Base-by-base conservation (phyloP, 148 eudicot species). In the Nepenthes mirabilis region DNA sequence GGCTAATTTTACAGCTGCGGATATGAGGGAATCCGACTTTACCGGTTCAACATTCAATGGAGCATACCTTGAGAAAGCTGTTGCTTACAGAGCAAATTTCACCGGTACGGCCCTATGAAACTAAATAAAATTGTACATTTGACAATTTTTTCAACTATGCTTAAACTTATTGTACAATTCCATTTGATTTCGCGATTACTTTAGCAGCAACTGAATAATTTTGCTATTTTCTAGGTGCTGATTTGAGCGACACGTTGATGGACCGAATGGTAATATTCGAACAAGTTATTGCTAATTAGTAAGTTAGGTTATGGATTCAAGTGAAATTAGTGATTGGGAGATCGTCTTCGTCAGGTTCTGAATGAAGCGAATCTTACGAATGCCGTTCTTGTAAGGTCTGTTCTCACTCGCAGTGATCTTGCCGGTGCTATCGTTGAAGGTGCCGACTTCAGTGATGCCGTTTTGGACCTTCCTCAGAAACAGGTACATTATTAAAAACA, bases 1-100 rank as follows among this genome's bases (percentile, higher is more conserved):
- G 73, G 97, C 97, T 36, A 91, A 91, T 78, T 91, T 91, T 78
- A 91, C 97, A 49, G 48, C 96, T 63, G 96, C 98, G 63, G 95
- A 93, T 66, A 88, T 93, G 98, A 88, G 98, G 70, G 98, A 93
- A 72, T 85, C 98, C 40, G 88, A 93, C 74, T 93, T 93, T 75
- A 93, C 95, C 56, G 98, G 98, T 56, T 93, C 98, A 58, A 93
- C 96, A 52, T 93, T 93, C 81, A 93, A 82, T 65, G 98, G 96
- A 47, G 98, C 98, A 56, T 93, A 93, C 78, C 83, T 93, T 67
- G 98, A 93, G 79, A 93, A 93, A 77, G 96, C 98, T 23, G 98
- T 93, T 66, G 98, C 98, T 43, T 93, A 70, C 75, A 93, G 80
- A 77, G 94, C 96, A 47, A 93, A 93, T 70, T 93, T 93, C 78